Evolutionary conservation across 192 early-diverging fungal genomes (phyloP).

Genomic region (Podila clonocystis): DNA sequence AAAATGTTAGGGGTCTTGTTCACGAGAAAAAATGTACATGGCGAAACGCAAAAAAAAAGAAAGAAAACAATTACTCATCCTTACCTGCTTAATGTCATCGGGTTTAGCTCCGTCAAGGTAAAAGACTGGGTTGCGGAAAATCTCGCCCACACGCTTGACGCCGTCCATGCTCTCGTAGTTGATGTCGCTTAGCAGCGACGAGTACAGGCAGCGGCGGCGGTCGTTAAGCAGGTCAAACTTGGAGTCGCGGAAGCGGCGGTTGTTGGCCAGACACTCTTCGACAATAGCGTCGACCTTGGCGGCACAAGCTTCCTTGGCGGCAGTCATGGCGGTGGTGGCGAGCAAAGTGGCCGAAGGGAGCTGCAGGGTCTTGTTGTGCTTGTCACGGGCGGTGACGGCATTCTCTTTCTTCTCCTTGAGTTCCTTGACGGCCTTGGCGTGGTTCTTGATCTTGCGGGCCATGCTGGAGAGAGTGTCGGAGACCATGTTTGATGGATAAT

Average conservation of each 20-base stretch:
- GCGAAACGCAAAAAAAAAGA: not conserved
- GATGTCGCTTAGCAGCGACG: not conserved
- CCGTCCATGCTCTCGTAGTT: slow-evolving; percentile 1
- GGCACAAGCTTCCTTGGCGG: slow-evolving; percentile 10
- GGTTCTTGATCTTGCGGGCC: not conserved
- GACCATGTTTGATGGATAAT: not conserved
- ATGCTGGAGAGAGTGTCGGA: not conserved
- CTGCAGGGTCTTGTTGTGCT: not conserved
- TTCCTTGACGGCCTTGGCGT: not conserved
- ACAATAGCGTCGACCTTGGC: slow-evolving; percentile 30
- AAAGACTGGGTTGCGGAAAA: slow-evolving; percentile 58
- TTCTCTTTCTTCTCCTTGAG: not conserved
- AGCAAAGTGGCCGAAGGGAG: slow-evolving; percentile 11
- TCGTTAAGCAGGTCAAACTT: slow-evolving; percentile 24
- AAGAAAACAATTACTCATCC: not conserved
- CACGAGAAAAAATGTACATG: not conserved
- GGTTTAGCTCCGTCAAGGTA: slow-evolving; percentile 40
- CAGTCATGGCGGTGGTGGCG: slow-evolving; percentile 15
- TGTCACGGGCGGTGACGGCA: not conserved
- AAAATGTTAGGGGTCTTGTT: not conserved
- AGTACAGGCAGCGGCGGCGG: slow-evolving; percentile 5
- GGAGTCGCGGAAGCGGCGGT: slow-evolving; percentile 14
- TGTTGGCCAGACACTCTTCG: slow-evolving; percentile 14
- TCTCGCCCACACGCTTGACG: slow-evolving; percentile 39
- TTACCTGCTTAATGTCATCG: slow-evolving; percentile 38